Conservation (phyloP, 176 grass and related monocot species). For the Guadua angustifolia region DNA sequence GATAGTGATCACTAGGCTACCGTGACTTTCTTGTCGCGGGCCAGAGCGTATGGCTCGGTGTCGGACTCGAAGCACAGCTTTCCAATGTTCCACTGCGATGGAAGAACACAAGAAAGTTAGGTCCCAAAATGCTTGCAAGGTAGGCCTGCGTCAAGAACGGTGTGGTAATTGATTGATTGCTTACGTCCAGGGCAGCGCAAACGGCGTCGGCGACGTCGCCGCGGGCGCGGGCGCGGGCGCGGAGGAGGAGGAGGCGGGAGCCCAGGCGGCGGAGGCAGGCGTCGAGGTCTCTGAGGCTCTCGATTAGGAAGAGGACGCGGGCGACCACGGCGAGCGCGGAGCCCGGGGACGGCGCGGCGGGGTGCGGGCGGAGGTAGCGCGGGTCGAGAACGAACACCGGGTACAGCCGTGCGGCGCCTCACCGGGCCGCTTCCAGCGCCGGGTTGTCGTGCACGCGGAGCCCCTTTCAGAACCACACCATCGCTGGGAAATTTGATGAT, state of each 20-base stretch:
- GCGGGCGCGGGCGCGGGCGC: slow-evolving; percentile 55
- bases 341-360: slow-evolving; percentile 63
- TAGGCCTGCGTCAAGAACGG: too few species aligned
- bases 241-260: too few species aligned
- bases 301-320: slow-evolving; percentile 81
- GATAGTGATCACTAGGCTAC: slow-evolving; percentile 26
- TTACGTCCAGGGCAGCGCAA: slow-evolving; percentile 74
- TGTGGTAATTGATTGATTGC: background rate
- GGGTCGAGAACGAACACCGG: slow-evolving; percentile 91
- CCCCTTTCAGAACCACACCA: slow-evolving; percentile 95
- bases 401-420: slow-evolving; percentile 54
- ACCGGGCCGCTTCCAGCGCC: slow-evolving; percentile 63
- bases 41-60: slow-evolving; percentile 71
- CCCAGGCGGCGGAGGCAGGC: slow-evolving; percentile 70
- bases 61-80: slow-evolving; percentile 91
- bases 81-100: slow-evolving; percentile 82
- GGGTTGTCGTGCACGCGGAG: slow-evolving; percentile 94
- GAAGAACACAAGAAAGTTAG: slow-evolving; percentile 26
- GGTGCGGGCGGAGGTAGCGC: slow-evolving; percentile 70
- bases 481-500: too few species aligned
- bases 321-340: slow-evolving; percentile 67
- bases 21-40: slow-evolving; percentile 74
- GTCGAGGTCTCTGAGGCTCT: slow-evolving; percentile 85
- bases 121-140: slow-evolving; percentile 15
- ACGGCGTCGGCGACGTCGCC: slow-evolving; percentile 62